These are phyloP conservation scores for Marchantia polymorpha DNA, from an alignment of 225 moss, liverwort and hornwort genomes.

Conservation along the genomic window DNA sequence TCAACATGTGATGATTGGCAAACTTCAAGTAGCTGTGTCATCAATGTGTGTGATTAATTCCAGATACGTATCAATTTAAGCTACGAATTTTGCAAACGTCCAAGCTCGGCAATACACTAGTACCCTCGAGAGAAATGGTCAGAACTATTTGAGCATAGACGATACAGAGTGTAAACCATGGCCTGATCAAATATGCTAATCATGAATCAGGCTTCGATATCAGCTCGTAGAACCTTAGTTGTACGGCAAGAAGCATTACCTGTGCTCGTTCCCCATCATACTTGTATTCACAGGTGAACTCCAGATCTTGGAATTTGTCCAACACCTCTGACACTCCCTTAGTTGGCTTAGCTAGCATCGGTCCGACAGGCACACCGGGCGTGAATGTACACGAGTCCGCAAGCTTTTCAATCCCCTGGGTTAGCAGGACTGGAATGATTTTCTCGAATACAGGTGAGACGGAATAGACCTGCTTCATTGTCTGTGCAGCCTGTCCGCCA, in stretches of 20 bases:
- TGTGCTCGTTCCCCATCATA: conserved; percentile 98
- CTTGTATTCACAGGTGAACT: conserved; percentile 99
- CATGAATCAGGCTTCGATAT: neutral
- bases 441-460: conserved; percentile 87
- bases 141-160: too few relatives aligned
- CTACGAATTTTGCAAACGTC: too few relatives aligned
- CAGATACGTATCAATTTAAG: neutral
- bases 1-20: neutral
- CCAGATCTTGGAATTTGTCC: conserved; percentile 91
- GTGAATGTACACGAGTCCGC: conserved; percentile 75
- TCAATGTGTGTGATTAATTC: neutral
- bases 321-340: conserved; percentile 97
- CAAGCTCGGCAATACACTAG: too few relatives aligned
- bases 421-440: conserved; percentile 62
- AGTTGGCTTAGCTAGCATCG: conserved; percentile 98
- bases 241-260: conserved; percentile 34
- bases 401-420: conserved; percentile 70
- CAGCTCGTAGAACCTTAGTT: neutral
- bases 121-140: too few relatives aligned
- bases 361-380: conserved; percentile 89
- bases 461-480: conserved; percentile 81
- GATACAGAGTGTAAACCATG: too few relatives aligned
- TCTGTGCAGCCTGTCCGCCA: conserved; percentile 66
- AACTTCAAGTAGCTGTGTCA: neutral
- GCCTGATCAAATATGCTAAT: neutral